Conservation (phyloP, 2,329 filamentous ascomycete genomes). For the Fusarium longipes region DNA sequence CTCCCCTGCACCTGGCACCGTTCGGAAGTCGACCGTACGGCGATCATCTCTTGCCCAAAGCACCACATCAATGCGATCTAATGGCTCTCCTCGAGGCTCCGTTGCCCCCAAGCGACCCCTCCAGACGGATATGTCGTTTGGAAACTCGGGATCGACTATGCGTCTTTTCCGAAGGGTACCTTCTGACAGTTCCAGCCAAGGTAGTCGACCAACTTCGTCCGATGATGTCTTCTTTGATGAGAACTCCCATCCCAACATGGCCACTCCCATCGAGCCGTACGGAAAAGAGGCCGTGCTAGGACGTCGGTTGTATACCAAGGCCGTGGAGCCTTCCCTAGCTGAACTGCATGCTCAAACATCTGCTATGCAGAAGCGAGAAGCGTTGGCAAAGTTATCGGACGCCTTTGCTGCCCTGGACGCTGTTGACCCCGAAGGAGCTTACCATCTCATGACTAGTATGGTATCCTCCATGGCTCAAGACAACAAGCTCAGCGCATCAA, state of each 20-base stretch:
- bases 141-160: conserved; percentile 91
- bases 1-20: conserved; percentile 65
- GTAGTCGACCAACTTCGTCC: conserved; percentile 51
- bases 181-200: conserved; percentile 71
- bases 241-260: conserved; percentile 67
- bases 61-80: conserved; percentile 49
- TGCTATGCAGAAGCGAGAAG: conserved; percentile 76
- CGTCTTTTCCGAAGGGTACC: conserved; percentile 88
- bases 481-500: conserved; percentile 68
- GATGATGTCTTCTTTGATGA: conserved; percentile 67
- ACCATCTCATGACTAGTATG: conserved; percentile 82
- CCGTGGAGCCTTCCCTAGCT: conserved; percentile 83
- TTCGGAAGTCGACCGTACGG: conserved; percentile 69
- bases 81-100: conserved; percentile 57
- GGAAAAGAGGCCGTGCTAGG: conserved; percentile 88
- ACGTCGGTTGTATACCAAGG: conserved; percentile 81
- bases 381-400: conserved; percentile 83
- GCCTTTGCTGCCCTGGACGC: conserved; percentile 87
- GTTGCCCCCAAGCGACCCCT: conserved; percentile 77
- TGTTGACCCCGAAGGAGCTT: conserved; percentile 89
- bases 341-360: conserved; percentile 87
- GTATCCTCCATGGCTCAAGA: conserved; percentile 79
- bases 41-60: conserved; percentile 58
- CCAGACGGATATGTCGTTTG: conserved; percentile 90
- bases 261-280: conserved; percentile 63